phyloP scores from a whole-genome alignment of 2,329 filamentous ascomycete species.

The Colletotrichum sp. region DNA sequence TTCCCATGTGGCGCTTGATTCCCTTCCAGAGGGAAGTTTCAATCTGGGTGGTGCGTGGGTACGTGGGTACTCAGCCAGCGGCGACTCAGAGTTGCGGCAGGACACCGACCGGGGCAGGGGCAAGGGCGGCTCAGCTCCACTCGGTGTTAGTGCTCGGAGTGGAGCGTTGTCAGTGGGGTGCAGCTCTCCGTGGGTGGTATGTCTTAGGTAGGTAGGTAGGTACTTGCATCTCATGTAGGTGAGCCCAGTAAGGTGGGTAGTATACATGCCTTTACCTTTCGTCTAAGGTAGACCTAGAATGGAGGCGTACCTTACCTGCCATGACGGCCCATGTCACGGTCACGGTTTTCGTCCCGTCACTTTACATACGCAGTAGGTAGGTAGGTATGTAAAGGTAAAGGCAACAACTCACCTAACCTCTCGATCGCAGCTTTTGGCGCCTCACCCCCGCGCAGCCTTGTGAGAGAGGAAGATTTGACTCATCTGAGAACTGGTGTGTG shows the following conservation, averaged over 20 bases:
- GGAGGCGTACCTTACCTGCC: background rate
- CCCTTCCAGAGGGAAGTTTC: slow-evolving; percentile 7
- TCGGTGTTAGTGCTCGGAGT: background rate
- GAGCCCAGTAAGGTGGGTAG: background rate
- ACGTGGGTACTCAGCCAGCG: background rate
- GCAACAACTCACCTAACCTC: background rate
- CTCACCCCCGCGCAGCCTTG: background rate
- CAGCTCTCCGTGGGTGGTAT: background rate
- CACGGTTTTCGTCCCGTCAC: background rate
- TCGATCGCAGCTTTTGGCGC: background rate
- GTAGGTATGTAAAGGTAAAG: background rate
- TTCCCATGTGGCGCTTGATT: slow-evolving; percentile 18
- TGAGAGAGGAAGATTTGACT: background rate
- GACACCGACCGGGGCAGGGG: background rate
- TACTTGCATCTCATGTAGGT: background rate
- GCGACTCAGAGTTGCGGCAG: slow-evolving; percentile 10
- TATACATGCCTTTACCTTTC: background rate
- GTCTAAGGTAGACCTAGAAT: background rate
- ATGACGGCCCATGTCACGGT: background rate
- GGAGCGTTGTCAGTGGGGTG: background rate
- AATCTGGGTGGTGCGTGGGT: background rate
- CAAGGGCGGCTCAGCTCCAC: background rate
- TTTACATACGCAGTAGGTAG: too few relatives aligned
- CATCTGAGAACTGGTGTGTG: background rate
- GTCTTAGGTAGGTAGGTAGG: background rate